A percentile compares a stretch with the other conserved stretches of the same genome.
Conservation (phyloP, 2,329 filamentous ascomycete species). For the Ascochyta clinopodiicola region DNA sequence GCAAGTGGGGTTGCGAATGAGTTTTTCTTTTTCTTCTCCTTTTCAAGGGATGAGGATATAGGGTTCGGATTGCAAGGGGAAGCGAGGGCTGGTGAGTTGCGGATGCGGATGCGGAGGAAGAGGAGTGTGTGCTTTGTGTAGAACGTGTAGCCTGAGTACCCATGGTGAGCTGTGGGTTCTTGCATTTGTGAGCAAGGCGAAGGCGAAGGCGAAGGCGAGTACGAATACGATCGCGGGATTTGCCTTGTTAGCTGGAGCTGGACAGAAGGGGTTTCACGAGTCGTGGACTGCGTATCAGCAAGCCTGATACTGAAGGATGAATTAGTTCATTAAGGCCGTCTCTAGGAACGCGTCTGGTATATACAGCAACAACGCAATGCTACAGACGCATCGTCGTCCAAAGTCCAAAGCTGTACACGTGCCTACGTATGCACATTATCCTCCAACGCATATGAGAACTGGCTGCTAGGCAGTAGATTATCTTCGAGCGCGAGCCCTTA, state of each 20-base stretch:
- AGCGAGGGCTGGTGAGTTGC: not conserved
- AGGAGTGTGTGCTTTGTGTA: no score
- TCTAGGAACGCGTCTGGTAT: constrained; percentile 6
- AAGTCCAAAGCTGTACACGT: not conserved
- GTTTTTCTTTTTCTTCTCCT: no score
- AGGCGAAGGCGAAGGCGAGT: not conserved
- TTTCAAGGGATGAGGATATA: not conserved
- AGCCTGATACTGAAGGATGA: not conserved
- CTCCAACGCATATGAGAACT: not conserved
- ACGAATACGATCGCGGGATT: not conserved
- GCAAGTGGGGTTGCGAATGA: no score
- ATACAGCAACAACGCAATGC: constrained; percentile 3
- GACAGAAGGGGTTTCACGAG: not conserved
- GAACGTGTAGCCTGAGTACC: not conserved
- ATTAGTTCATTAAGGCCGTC: constrained; percentile 13
- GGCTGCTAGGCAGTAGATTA: constrained; percentile 9
- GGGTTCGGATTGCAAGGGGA: no score
- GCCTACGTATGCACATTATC: constrained; percentile 1
- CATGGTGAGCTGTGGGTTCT: no score
- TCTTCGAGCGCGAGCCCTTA: constrained; percentile 41
- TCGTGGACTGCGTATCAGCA: not conserved
- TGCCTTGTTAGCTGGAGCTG: not conserved
- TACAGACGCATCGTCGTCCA: constrained; percentile 6
- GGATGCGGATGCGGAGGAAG: not conserved
- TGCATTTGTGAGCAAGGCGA: not conserved